Base-by-base conservation (phyloP, 345 rosid species). In the Corymbia maculata region DNA sequence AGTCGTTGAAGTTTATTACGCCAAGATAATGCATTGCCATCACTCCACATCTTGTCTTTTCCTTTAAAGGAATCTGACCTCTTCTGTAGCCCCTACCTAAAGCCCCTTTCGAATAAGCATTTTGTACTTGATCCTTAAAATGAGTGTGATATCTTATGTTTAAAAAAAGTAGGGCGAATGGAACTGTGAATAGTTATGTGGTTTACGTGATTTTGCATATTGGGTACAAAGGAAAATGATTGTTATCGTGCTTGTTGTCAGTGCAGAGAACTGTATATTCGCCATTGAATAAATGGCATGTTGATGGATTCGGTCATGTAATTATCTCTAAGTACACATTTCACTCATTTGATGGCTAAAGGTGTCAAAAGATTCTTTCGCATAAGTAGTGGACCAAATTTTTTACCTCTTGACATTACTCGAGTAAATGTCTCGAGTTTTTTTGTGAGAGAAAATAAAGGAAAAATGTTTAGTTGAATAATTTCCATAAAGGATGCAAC, bases 211-310 rank as follows among this genome's bases (percentile, higher is more conserved):
- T 70, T 70, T 70, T 70, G 13, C 8, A 0, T 1, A 36, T 70
- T 42, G 7, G n/a, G 19, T 14, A 14, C 0, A 1, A 4, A 26
- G 16, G 75, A 64, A 14, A 64, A n/a, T 7, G 17, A n/a, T 64
- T n/a, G 2, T 7, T 14, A n/a, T 0, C 3, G 6, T 0, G 10
- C n/a, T 15, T 15, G 36, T 0, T 13, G 9, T n/a, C 0, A 10
- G 15, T 14, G 4, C 3, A 14, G 5, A 64, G 10, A 64, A n/a
- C 1, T 14, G 0, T n/a, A 64, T 3, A 13, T 7, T n/a, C 3
- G 14, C 19, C 0, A 3, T 64, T n/a, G 3, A 9, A n/a, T n/a
- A 3, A n/a, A 7, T 64, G 19, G 0, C 0, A 5, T n/a, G 8
- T 64, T 6, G 19, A 64, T n/a, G 19, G 19, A n/a, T n/a, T 19